Percentiles rank a stretch among this genome's conserved stretches.
Conservation (phyloP, 2,329 filamentous ascomycete genomes). For the Monilinia vaccinii-corymbosi region DNA sequence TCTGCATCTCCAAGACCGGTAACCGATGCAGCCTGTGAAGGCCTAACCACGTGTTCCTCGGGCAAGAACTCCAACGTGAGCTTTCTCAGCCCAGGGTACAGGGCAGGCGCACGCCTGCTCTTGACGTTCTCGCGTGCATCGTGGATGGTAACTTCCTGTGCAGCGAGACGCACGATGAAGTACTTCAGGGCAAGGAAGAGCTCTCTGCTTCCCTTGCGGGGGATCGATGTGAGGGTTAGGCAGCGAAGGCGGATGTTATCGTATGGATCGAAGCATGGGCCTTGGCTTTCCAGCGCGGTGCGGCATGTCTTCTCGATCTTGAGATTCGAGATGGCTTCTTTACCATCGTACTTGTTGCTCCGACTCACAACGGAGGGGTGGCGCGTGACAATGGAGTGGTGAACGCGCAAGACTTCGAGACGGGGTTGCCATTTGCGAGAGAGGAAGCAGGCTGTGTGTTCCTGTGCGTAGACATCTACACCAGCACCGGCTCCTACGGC, state of each 20-base stretch:
- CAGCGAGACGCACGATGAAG: slow-evolving; percentile 39
- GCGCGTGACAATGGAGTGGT: slow-evolving; percentile 52
- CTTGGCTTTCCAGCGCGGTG: slow-evolving; percentile 28
- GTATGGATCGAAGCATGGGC: slow-evolving; percentile 44
- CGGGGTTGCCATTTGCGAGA: slow-evolving; percentile 26
- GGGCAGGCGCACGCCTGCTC: slow-evolving; percentile 28
- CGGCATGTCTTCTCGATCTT: slow-evolving; percentile 31
- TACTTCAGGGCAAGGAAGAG: slow-evolving; percentile 38
- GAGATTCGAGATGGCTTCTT: slow-evolving; percentile 23
- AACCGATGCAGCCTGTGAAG: slow-evolving; percentile 9
- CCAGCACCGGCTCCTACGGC: background rate
- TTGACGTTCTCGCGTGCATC: slow-evolving; percentile 14
- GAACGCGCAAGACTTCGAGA: slow-evolving; percentile 43
- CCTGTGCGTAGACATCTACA: background rate
- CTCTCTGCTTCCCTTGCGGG: slow-evolving; percentile 42
- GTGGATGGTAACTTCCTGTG: slow-evolving; percentile 41
- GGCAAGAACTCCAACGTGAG: slow-evolving; percentile 44
- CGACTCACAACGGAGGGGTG: slow-evolving; percentile 34
- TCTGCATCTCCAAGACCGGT: slow-evolving; percentile 25
- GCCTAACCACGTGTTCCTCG: background rate
- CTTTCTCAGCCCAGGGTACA: slow-evolving; percentile 43
- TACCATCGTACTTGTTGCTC: background rate
- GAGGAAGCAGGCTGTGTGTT: background rate
- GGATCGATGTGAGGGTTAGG: slow-evolving; percentile 45
- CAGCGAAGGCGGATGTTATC: slow-evolving; percentile 46